Conservation (phyloP, 345 rosid species). For the Bruguiera sexangula region DNA sequence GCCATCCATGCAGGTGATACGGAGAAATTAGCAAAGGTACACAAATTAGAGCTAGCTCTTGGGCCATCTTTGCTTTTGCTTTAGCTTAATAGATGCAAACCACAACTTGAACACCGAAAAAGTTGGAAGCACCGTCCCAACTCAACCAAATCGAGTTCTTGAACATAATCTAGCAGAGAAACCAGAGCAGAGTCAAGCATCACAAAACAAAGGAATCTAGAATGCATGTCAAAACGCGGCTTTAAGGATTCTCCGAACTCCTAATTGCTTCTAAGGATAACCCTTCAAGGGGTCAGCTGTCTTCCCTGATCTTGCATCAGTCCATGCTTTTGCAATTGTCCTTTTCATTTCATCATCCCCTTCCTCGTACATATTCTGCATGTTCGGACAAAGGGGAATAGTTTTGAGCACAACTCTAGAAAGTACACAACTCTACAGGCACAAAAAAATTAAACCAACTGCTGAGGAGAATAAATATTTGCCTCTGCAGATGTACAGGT, state of each 20-base stretch:
- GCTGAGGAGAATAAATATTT: not conserved
- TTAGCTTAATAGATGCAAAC: too few relatives aligned
- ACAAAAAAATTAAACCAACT: not conserved
- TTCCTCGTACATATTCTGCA: constrained; percentile 90
- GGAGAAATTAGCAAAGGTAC: too few relatives aligned
- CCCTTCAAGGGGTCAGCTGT: constrained; percentile 65
- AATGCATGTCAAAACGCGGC: not conserved
- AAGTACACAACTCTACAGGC: too few relatives aligned
- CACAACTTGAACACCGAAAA: too few relatives aligned
- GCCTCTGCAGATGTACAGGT: too few relatives aligned
- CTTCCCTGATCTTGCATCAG: constrained; percentile 94
- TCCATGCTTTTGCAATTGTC: constrained; percentile 98
- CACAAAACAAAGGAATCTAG: not conserved
- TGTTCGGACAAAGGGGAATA: not conserved
- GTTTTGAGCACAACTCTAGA: not conserved
- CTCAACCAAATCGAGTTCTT: too few relatives aligned
- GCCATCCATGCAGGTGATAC: too few relatives aligned
- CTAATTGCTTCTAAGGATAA: constrained; percentile 20
- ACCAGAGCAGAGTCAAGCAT: too few relatives aligned
- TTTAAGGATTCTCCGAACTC: not conserved
- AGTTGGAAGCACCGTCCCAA: too few relatives aligned
- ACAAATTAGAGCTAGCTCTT: too few relatives aligned
- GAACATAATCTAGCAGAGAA: too few relatives aligned
- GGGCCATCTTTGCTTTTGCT: too few relatives aligned
- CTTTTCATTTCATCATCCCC: constrained; percentile 94